Percentiles rank a stretch among this genome's conserved stretches.
Conservation (phyloP, 345 rosid genomes). For the Syzygium jambos region DNA sequence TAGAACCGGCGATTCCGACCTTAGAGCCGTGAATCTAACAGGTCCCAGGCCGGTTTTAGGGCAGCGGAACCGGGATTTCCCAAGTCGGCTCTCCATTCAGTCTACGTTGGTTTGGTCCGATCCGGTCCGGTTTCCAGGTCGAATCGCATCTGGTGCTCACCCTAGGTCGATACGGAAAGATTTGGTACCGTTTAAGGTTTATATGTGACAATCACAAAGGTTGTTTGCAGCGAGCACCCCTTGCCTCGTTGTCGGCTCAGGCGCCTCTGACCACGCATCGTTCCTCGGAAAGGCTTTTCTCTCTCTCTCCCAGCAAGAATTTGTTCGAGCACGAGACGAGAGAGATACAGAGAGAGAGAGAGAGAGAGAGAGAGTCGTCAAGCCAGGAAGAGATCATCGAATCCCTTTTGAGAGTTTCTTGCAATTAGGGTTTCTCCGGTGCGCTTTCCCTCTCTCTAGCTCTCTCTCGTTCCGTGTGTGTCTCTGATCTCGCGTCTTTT, state of each 20-base stretch:
- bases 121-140: no score
- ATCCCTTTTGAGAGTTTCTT: neutral
- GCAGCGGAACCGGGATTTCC: fast-evolving
- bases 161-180: no score
- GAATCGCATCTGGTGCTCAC: no score
- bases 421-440: neutral
- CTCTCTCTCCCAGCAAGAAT: neutral
- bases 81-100: fast-evolving
- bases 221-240: neutral
- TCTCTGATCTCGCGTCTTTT: neutral
- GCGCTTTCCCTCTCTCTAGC: neutral
- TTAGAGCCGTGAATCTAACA: neutral
- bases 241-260: no score
- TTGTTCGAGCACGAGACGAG: neutral
- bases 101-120: fast-evolving
- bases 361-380: neutral
- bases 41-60: neutral
- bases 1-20: neutral
- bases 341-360: no score
- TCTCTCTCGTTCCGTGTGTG: neutral
- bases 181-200: no score
- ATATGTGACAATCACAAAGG: neutral
- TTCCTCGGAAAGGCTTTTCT: neutral
- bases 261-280: neutral
- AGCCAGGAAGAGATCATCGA: neutral